These are phyloP conservation scores for Cinnamomum micranthum DNA, from an alignment of 164 flowering plant species.

Conservation along the genomic window DNA sequence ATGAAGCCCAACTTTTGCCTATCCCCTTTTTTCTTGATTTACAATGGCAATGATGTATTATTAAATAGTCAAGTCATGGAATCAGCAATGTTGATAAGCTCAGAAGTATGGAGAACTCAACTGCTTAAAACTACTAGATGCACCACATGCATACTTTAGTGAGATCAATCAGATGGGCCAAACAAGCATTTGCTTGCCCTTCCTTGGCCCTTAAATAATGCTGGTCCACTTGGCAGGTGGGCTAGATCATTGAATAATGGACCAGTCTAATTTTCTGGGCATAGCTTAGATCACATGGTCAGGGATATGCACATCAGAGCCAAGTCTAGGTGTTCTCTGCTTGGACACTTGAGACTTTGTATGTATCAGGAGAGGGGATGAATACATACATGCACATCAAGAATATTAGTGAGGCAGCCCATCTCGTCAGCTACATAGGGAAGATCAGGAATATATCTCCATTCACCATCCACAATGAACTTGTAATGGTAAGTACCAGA, in stretches of 20 bases:
- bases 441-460: constrained; percentile 74
- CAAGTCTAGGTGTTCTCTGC: not conserved
- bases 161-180: not conserved
- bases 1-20: too few species aligned
- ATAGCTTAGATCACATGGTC: not conserved
- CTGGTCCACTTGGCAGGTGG: not conserved
- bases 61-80: too few species aligned
- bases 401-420: constrained; percentile 61
- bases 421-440: constrained; percentile 61
- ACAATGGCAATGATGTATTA: too few species aligned
- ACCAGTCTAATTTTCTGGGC: not conserved
- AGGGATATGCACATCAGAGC: not conserved
- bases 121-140: too few species aligned
- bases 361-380: not conserved
- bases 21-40: too few species aligned
- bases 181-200: not conserved
- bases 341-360: not conserved
- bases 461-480: constrained; percentile 83
- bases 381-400: constrained; percentile 73
- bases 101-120: too few species aligned
- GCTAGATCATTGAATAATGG: not conserved
- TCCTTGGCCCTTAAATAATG: not conserved
- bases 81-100: too few species aligned
- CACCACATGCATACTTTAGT: too few species aligned
- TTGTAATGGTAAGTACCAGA: constrained; percentile 80